phyloP scores from a whole-genome alignment of 306 rosid genomes.

The Lathyrus sativus region DNA sequence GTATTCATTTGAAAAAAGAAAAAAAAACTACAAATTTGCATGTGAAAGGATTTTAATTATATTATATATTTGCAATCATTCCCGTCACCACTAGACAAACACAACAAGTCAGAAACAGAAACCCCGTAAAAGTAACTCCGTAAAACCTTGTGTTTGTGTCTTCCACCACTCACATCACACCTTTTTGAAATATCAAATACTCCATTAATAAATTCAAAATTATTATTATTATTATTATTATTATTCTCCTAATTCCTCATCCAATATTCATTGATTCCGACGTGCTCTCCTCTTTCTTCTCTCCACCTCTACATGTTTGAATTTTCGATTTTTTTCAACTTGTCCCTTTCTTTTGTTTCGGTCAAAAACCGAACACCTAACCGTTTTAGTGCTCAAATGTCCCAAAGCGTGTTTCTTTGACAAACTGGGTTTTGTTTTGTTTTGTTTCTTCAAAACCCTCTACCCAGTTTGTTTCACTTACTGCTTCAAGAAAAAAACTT shows the following conservation, averaged over 20 bases:
- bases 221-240: too few species aligned
- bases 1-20: not conserved
- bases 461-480: constrained; percentile 19
- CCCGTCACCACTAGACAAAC: constrained; percentile 26
- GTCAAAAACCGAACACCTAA: constrained; percentile 61
- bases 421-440: constrained; percentile 33
- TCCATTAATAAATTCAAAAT: constrained; percentile 26
- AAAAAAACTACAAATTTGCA: constrained; percentile 7
- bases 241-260: constrained; percentile 51
- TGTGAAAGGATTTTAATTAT: constrained; percentile 24
- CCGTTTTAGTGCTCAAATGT: constrained; percentile 40
- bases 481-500: constrained; percentile 31
- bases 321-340: not conserved
- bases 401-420: constrained; percentile 36
- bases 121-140: constrained; percentile 35
- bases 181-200: constrained; percentile 37
- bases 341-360: constrained; percentile 53
- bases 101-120: constrained; percentile 43
- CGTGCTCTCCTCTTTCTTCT: constrained; percentile 50
- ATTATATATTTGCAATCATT: constrained; percentile 23
- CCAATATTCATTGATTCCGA: constrained; percentile 32
- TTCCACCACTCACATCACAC: constrained; percentile 9
- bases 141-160: constrained; percentile 23
- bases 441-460: constrained; percentile 23
- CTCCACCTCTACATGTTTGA: constrained; percentile 36